Evolutionary conservation across 495 filamentous ascomycete genomes (phyloP).

Genomic region (Lasiosphaeria ovina): DNA sequence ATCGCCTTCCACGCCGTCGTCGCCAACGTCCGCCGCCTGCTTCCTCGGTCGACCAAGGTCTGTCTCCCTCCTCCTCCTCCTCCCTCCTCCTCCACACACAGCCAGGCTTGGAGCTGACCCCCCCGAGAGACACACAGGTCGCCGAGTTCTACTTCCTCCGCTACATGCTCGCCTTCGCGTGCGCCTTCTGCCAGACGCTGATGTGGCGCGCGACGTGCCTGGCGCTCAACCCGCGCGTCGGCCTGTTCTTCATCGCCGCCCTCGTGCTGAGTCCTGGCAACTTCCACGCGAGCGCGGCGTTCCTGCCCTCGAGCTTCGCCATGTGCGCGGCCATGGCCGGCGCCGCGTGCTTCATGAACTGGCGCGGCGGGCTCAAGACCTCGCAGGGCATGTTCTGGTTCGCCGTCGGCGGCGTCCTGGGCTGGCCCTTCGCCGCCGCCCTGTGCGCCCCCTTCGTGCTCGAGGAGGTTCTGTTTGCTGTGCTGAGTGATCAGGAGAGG

Average conservation of each 20-base stretch:
- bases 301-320: constrained; percentile 90
- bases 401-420: constrained; percentile 80
- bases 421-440: constrained; percentile 92
- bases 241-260: constrained; percentile 74
- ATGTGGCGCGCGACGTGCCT: constrained; percentile 74
- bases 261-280: constrained; percentile 80
- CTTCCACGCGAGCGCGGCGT: constrained; percentile 85
- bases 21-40: constrained; percentile 60
- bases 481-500: constrained; percentile 55
- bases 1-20: constrained; percentile 76
- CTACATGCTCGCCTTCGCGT: constrained; percentile 66
- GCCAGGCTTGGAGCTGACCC: constrained; percentile 13
- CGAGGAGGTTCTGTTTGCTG: constrained; percentile 68
- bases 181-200: constrained; percentile 75
- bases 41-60: constrained; percentile 56
- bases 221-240: constrained; percentile 74
- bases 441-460: constrained; percentile 77
- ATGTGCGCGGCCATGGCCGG: constrained; percentile 94
- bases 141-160: constrained; percentile 87
- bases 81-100: background rate
- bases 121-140: constrained; percentile 35
- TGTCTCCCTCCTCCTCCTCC: constrained; percentile 15
- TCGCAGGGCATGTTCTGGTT: constrained; percentile 88
- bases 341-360: constrained; percentile 83
- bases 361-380: constrained; percentile 69